A percentile compares a stretch with the other conserved stretches of the same genome.
phyloP scores from a whole-genome alignment of 768 basidiomycete species.

The Leccinum imitatum region DNA sequence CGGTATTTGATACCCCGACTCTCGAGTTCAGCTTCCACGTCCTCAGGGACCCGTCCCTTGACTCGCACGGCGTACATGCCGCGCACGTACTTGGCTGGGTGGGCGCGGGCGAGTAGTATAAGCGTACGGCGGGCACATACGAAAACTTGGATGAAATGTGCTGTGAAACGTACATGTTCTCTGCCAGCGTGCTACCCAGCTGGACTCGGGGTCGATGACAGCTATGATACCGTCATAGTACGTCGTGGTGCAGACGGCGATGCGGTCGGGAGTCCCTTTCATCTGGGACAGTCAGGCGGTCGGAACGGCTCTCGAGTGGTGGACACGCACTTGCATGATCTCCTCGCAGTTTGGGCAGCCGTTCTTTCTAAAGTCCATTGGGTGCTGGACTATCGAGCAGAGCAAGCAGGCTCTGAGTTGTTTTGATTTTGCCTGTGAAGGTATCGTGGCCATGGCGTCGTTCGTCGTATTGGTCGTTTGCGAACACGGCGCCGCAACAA shows the following conservation, averaged over 20 bases:
- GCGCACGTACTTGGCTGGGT: constrained; percentile 79
- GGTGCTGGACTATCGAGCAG: constrained; percentile 86
- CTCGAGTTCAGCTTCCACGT: constrained; percentile 79
- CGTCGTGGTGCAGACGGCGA: constrained; percentile 83
- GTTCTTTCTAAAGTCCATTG: constrained; percentile 75
- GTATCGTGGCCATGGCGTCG: constrained; percentile 46
- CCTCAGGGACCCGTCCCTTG: constrained; percentile 80
- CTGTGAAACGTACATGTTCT: constrained; percentile 66
- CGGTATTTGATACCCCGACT: constrained; percentile 78
- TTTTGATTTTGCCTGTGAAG: constrained; percentile 61
- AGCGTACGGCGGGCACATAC: constrained; percentile 3
- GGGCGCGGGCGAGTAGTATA: not conserved
- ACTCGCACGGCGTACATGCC: constrained; percentile 95
- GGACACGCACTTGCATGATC: constrained; percentile 72
- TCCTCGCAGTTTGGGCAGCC: constrained; percentile 99
- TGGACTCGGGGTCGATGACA: constrained; percentile 78
- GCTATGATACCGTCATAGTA: constrained; percentile 93
- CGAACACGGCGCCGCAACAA: not conserved
- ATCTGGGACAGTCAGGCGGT: constrained; percentile 51
- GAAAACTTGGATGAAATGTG: not conserved
- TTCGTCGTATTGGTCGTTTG: not conserved
- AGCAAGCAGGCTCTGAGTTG: constrained; percentile 88
- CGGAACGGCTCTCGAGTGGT: not conserved
- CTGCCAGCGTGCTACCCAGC: constrained; percentile 98
- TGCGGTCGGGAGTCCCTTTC: constrained; percentile 82